phyloP scores from a whole-genome alignment of 257 asterid species.

The Schizonepeta tenuifolia region DNA sequence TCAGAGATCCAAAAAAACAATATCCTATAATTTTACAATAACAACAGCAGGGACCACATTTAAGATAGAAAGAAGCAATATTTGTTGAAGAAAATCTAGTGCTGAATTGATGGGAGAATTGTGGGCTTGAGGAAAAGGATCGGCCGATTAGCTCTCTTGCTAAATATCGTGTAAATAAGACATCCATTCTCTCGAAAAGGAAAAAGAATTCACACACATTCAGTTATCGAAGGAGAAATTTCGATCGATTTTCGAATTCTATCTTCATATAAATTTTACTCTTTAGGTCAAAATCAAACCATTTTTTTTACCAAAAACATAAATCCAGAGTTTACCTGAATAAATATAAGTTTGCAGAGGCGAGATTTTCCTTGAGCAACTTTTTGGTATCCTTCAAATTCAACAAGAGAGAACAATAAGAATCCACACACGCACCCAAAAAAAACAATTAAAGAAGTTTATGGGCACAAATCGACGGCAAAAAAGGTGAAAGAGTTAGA shows the following conservation, averaged over 20 bases:
- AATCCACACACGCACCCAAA: not conserved
- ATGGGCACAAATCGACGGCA: not conserved
- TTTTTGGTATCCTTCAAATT: constrained; percentile 66
- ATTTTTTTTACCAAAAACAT: constrained; percentile 1
- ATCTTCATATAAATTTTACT: not conserved
- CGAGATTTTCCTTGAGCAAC: constrained; percentile 76
- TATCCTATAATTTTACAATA: not conserved
- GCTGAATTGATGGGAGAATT: not conserved
- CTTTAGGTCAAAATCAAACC: constrained; percentile 26
- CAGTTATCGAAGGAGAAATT: not conserved
- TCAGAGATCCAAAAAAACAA: not conserved
- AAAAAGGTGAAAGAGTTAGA: not conserved
- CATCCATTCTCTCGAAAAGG: not conserved
- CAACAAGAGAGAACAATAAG: not conserved
- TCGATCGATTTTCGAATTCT: not conserved
- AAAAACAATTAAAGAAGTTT: not conserved
- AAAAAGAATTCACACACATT: not conserved
- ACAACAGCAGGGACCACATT: not conserved
- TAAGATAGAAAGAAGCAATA: not conserved
- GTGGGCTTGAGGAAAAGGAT: not conserved
- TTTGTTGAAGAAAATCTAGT: not conserved
- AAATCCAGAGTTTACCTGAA: constrained; percentile 55
- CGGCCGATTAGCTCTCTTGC: not conserved
- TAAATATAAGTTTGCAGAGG: constrained; percentile 54
- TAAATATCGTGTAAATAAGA: not conserved